These are phyloP conservation scores for Phytophthora ramorum DNA, from an alignment of 352 stramenopile genomes.

Conservation along the genomic window DNA sequence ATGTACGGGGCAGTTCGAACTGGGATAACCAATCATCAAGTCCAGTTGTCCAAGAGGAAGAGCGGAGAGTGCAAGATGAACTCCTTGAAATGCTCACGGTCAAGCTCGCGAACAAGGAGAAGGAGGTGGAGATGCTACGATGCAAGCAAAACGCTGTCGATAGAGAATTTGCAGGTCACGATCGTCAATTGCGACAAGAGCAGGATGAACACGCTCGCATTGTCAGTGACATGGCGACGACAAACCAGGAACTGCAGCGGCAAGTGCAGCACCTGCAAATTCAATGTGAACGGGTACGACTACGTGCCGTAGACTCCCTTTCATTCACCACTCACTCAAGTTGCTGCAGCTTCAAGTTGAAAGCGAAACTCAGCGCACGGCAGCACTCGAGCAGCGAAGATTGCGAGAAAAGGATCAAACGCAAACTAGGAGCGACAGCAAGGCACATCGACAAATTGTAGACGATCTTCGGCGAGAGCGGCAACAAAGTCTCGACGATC, in stretches of 20 bases:
- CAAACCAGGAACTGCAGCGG: constrained; percentile 48
- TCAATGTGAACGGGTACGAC: constrained; percentile 45
- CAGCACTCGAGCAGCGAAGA: constrained; percentile 42
- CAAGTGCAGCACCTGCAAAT: constrained; percentile 50
- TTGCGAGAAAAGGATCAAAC: constrained; percentile 50
- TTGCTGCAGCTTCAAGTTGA: constrained; percentile 42
- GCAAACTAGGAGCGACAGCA: constrained; percentile 31
- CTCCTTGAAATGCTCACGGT: constrained; percentile 69
- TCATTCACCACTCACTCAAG: background rate
- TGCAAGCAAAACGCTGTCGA: constrained; percentile 39
- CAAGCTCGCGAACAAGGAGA: constrained; percentile 71
- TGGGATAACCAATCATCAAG: constrained; percentile 23
- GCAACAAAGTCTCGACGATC: constrained; percentile 30
- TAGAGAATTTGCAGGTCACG: constrained; percentile 24
- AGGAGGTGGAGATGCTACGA: constrained; percentile 58
- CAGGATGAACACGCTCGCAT: constrained; percentile 26
- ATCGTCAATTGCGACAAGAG: constrained; percentile 40
- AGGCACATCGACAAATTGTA: constrained; percentile 23
- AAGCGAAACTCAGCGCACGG: constrained; percentile 38
- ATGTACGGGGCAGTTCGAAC: constrained; percentile 32
- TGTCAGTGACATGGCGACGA: constrained; percentile 26
- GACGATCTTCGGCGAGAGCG: constrained; percentile 47
- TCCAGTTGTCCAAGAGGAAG: constrained; percentile 50
- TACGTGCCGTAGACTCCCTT: background rate
- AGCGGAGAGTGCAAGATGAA: constrained; percentile 62